Base-by-base conservation (phyloP, 192 early-diverging fungal species). In the Mortierella antarctica region DNA sequence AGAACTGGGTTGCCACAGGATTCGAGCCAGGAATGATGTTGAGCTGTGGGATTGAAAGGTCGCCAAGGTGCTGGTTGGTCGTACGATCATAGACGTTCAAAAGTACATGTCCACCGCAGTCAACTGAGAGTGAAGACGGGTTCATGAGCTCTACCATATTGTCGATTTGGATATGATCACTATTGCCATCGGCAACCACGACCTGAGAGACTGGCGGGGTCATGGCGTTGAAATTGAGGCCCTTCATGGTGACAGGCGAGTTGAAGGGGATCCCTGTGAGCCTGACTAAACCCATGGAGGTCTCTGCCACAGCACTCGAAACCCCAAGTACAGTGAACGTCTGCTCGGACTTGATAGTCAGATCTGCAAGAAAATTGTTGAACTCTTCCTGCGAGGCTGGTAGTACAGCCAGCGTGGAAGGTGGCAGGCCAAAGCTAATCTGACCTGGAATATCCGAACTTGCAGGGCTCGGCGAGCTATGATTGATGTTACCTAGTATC, bases 241-340 rank as follows among this genome's bases (percentile, higher is more conserved):
- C 89, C 4, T 74, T 58, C 12, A 91, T 70, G 44, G 51, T n/a
- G 13, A 85, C 76, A 20, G 69, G 58, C 17, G 84, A 83, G 57
- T 63, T 73, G 74, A 89, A 90, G 8, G 83, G 68, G 17, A 91
- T 78, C 14, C 80, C 86, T 23, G 74, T 49, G 46, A 90, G 61
- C 12, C 68, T 67, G 18, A 91, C 71, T 31, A 68, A 21, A 53
- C 89, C 89, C 42, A 89, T 70, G 40, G 89, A 71, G 23, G 89
- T 91, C 9, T 66, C 31, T 15, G 83, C 83, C 5, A 70, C 66
- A 44, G 84, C 83, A 52, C 58, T 72, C 6, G 86, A 88, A 41
- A 57, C 75, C 46, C 88, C 88, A 45, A 58, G 46, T 42, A 90
- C 73, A 15, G 56, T 61, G 41, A 89, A 82, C 39, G 64, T 55